Percentiles rank a stretch among this genome's conserved stretches.
These are phyloP conservation scores for Pontederia crassipes DNA, from an alignment of 176 grass and related monocot genomes.

Conservation along the genomic window DNA sequence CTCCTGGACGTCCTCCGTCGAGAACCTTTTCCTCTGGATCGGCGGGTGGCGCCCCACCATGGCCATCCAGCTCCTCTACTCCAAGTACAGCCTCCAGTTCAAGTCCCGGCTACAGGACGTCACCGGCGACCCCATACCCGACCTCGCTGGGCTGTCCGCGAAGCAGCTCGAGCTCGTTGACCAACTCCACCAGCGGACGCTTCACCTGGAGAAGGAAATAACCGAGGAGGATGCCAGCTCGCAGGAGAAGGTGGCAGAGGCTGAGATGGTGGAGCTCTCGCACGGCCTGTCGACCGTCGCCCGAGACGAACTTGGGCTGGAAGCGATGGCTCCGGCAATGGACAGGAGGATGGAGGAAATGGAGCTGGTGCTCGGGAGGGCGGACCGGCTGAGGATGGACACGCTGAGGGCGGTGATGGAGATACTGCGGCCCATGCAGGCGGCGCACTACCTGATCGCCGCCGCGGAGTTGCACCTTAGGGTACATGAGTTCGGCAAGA, in stretches of 20 bases:
- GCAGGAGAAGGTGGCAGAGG: conserved; percentile 41
- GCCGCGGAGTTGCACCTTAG: conserved; percentile 58
- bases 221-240: conserved; percentile 26
- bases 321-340: conserved; percentile 31
- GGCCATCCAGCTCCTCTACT: conserved; percentile 63
- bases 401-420: conserved; percentile 16
- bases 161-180: conserved; percentile 36
- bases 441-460: conserved; percentile 66
- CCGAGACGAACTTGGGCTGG: conserved; percentile 1
- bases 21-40: conserved; percentile 67
- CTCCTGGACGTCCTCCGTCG: conserved; percentile 59
- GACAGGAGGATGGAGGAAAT: conserved; percentile 27
- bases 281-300: conserved; percentile 18
- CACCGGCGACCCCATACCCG: background rate
- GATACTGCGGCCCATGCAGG: conserved; percentile 43
- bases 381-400: conserved; percentile 37
- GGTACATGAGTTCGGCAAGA: conserved; percentile 52
- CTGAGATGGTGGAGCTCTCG: conserved; percentile 33
- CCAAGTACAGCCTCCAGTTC: conserved; percentile 59
- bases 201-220: conserved; percentile 43
- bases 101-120: conserved; percentile 27
- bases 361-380: conserved; percentile 44
- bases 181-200: conserved; percentile 35
- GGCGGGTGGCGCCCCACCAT: conserved; percentile 65
- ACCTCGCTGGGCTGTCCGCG: conserved; percentile 15